Evolutionary conservation across 257 asterid species (phyloP), one percentile per base, ranked within the genome.

Genomic region (Plantago ovata): DNA sequence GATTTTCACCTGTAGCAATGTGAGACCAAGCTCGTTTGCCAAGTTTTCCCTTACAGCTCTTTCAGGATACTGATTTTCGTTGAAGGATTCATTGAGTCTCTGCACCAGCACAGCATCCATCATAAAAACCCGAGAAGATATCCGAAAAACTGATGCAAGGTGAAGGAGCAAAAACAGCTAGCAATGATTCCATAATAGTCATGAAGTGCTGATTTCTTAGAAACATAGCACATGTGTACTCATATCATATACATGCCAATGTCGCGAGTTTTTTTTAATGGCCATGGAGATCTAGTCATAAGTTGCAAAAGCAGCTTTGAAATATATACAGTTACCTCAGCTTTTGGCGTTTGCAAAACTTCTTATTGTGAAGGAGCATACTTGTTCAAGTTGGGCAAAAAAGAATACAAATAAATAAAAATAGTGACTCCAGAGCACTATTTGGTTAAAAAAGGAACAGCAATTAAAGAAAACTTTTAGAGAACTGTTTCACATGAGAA

Each of bases 11-110:
- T 88, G 96, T 72, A 48, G 76, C 48, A 80, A 9, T 20, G 73
- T 70, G 62, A 92, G 62, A 33, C 95, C 92, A 44, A 84, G 71
- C 71, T 93, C 96, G 54, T 67, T 76, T 7, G 96, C 95, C 77
- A 93, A 47, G 40, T 76, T 75, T 58, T 78, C 96, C 68, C 78
- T 93, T 60, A 21, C 82, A 13, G 58, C 72, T 59, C 67, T 80
- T 40, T 81, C 78, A 10, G 97, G 99, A 69, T 89, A 89, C 43
- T 86, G 88, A 74, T 93, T 82, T 78, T 79, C 81, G 64, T 48
- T 77, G 81, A 86, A 93, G 69, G 80, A 82, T 60, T 79, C 83
- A 43, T 63, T 57, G 43, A 93, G 94, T 69, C 78, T 81, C 98
- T 92, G 94, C 78, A 75, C 50, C 61, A 81, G 64, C 40, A 68